phyloP scores from a whole-genome alignment of 2,329 filamentous ascomycete genomes.

The Thelonectria discophora region DNA sequence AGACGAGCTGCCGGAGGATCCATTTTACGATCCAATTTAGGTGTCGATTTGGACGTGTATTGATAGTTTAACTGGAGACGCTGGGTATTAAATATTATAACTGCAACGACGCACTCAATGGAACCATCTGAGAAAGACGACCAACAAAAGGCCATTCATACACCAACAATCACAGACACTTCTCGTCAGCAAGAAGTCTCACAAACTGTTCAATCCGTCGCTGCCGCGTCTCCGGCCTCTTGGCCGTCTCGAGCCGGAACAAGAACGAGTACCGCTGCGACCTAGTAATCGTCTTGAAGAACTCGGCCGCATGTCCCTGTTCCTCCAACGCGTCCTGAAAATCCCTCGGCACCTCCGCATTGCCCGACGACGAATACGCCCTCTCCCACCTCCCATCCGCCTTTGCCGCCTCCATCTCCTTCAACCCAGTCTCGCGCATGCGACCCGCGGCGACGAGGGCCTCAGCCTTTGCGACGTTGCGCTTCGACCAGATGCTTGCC shows the following conservation, averaged over 20 bases:
- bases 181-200: slow-evolving; percentile 46
- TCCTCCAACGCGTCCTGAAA: slow-evolving; percentile 54
- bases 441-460: slow-evolving; percentile 54
- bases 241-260: slow-evolving; percentile 55
- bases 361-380: slow-evolving; percentile 62
- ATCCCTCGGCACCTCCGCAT: slow-evolving; percentile 58
- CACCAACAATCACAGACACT: slow-evolving; percentile 26
- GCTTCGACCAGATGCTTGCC: slow-evolving; percentile 66
- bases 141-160: background rate
- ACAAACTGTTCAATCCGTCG: slow-evolving; percentile 54
- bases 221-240: slow-evolving; percentile 46
- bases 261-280: slow-evolving; percentile 58
- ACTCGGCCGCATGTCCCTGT: slow-evolving; percentile 47
- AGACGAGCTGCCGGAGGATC: slow-evolving; percentile 12
- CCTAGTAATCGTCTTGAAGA: slow-evolving; percentile 56
- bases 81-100: background rate
- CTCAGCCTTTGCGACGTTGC: slow-evolving; percentile 64
- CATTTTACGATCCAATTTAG: slow-evolving; percentile 23
- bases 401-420: slow-evolving; percentile 64
- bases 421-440: no score
- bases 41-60: background rate
- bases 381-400: slow-evolving; percentile 66
- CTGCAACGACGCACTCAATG: no score
- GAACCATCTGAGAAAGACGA: no score
- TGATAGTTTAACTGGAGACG: background rate